These are phyloP conservation scores for Margaritispora aquatica DNA, from an alignment of 495 filamentous ascomycete species.

Conservation along the genomic window DNA sequence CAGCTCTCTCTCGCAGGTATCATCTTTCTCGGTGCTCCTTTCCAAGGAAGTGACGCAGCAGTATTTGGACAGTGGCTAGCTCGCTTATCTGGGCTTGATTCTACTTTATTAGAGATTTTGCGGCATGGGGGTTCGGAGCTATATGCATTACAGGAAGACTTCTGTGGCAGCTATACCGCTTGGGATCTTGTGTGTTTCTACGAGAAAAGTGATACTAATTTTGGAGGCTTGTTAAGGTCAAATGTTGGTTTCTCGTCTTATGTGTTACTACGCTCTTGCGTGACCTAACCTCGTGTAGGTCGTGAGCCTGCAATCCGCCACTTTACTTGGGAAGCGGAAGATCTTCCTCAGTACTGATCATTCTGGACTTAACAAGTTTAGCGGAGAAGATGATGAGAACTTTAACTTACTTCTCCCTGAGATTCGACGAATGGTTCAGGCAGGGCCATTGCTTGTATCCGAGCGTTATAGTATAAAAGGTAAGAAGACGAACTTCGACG, in stretches of 20 bases:
- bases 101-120: slow-evolving; percentile 4
- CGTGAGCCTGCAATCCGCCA: slow-evolving; percentile 10
- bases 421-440: slow-evolving; percentile 11
- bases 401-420: slow-evolving; percentile 5
- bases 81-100: neutral
- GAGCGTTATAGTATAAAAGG: slow-evolving; percentile 3
- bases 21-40: slow-evolving; percentile 12
- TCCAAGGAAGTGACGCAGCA: slow-evolving; percentile 12
- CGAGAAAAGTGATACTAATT: neutral
- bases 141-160: slow-evolving; percentile 4
- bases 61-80: slow-evolving; percentile 4
- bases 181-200: slow-evolving; percentile 15
- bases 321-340: slow-evolving; percentile 8
- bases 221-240: neutral
- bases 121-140: neutral
- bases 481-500: neutral
- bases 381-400: slow-evolving; percentile 10
- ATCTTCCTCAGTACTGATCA: slow-evolving; percentile 11
- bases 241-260: neutral
- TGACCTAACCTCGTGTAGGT: neutral
- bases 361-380: slow-evolving; percentile 17
- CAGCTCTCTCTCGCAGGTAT: slow-evolving; percentile 10
- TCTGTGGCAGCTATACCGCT: slow-evolving; percentile 1
- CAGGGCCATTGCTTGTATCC: slow-evolving; percentile 2
- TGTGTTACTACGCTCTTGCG: neutral